Percentiles rank a stretch among this genome's conserved stretches.
Conservation (phyloP, 176 grass and related monocot genomes). For the Tillandsia leiboldiana region DNA sequence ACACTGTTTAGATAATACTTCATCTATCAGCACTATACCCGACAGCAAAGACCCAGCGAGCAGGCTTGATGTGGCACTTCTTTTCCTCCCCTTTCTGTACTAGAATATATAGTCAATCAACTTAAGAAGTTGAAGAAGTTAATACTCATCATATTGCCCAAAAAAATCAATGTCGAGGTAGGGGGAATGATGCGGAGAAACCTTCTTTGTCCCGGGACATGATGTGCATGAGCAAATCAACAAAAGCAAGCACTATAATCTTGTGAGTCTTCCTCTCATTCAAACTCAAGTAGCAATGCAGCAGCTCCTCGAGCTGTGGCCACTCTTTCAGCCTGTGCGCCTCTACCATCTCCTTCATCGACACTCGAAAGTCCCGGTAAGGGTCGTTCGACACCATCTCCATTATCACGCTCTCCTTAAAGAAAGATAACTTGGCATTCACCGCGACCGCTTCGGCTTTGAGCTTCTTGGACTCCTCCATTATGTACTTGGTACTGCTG, state of each 20-base stretch:
- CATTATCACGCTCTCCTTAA: not conserved
- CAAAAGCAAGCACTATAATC: conserved; percentile 17
- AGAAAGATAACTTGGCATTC: not conserved
- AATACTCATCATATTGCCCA: too few relatives aligned
- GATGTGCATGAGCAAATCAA: conserved; percentile 18
- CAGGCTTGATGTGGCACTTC: too few relatives aligned
- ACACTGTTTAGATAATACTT: too few relatives aligned
- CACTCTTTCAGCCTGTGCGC: conserved; percentile 17
- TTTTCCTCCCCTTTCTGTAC: too few relatives aligned
- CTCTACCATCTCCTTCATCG: conserved; percentile 30
- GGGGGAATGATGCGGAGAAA: not conserved
- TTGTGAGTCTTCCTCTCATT: conserved; percentile 24
- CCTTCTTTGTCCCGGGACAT: conserved; percentile 3
- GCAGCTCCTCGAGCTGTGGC: conserved; percentile 10
- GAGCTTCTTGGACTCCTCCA: conserved; percentile 33
- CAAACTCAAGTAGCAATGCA: conserved; percentile 18
- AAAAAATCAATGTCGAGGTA: not conserved
- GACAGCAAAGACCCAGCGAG: too few relatives aligned
- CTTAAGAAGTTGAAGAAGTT: too few relatives aligned
- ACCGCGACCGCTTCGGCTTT: too few relatives aligned
- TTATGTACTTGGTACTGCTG: conserved; percentile 33
- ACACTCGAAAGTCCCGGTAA: conserved; percentile 15
- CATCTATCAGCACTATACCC: too few relatives aligned
- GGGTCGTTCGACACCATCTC: conserved; percentile 17
- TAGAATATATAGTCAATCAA: too few relatives aligned